These are phyloP conservation scores for Ascochyta lentis DNA, from an alignment of 2,329 filamentous ascomycete species.

Conservation along the genomic window DNA sequence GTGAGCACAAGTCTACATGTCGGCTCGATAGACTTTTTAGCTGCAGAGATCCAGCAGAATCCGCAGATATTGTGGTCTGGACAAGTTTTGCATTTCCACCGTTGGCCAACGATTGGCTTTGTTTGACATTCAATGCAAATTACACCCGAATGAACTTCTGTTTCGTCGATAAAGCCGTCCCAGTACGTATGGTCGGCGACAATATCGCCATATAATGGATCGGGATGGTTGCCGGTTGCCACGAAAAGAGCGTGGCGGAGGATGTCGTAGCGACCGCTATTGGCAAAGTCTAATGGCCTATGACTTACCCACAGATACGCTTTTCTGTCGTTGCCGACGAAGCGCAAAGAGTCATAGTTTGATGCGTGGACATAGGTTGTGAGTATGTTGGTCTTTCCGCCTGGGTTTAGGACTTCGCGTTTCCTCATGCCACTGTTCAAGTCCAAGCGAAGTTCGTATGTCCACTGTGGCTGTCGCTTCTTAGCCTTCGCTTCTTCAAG, in stretches of 20 bases:
- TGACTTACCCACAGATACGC: slow-evolving; percentile 43
- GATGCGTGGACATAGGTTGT: slow-evolving; percentile 40
- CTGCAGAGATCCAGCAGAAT: slow-evolving; percentile 19
- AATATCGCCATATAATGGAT: slow-evolving; percentile 44
- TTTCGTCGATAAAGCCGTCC: slow-evolving; percentile 36
- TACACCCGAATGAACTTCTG: slow-evolving; percentile 17
- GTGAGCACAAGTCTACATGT: slow-evolving; percentile 31
- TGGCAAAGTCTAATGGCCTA: slow-evolving; percentile 28
- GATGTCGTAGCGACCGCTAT: slow-evolving; percentile 38
- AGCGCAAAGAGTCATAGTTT: slow-evolving; percentile 44
- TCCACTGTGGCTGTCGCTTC: slow-evolving; percentile 25
- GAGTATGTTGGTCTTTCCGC: slow-evolving; percentile 26
- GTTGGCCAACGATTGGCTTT: slow-evolving; percentile 31
- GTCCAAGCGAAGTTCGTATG: slow-evolving; percentile 38
- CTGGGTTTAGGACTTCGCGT: slow-evolving; percentile 30
- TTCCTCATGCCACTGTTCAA: slow-evolving; percentile 31
- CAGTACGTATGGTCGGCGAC: slow-evolving; percentile 46
- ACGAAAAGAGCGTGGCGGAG: slow-evolving; percentile 44
- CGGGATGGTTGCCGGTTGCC: slow-evolving; percentile 23
- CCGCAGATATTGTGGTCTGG: slow-evolving; percentile 36
- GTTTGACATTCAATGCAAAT: slow-evolving; percentile 31
- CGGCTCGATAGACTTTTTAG: slow-evolving; percentile 16
- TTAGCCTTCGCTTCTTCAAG: slow-evolving; percentile 8
- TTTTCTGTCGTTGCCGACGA: slow-evolving; percentile 36
- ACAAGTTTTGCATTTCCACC: slow-evolving; percentile 37